Evolutionary conservation across 2,329 filamentous ascomycete species (phyloP), one percentile per base, ranked within the genome.

Genomic region (Aspergillus versicolor): DNA sequence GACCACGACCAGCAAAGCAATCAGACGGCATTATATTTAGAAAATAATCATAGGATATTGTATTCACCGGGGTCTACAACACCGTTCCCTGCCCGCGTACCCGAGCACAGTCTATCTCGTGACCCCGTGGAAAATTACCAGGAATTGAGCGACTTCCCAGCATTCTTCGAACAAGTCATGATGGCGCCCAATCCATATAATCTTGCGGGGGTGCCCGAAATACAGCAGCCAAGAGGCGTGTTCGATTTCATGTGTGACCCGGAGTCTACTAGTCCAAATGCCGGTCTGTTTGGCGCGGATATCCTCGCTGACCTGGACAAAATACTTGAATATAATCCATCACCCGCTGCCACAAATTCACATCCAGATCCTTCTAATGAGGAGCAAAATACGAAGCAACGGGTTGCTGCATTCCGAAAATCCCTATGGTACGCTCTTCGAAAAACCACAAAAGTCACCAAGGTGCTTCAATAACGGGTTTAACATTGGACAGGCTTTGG

Each of bases 151-250:
- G 37, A 49, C 2, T 54, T 42, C 34, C 52, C 52, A 21, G 52
- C 52, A 22, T 54, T 54, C 22, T 54, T 54, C 13, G 52, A 54
- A 15, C 44, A 54, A 4, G 52, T 54, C 13, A 54, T 54, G 52
- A 44, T 49, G 44, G 11, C 15, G 13, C 37, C 30, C 5, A 24
- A 42, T n/a, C 11, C n/a, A 4, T 37, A 12, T 24, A 13, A 21
- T 21, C 11, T 30, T 13, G 13, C 7, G 4, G 44, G 15, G 4
- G 9, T 30, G 2, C 22, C 32, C 1, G 34, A 21, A 6, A 32
- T 49, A 4, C 52, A 54, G 45, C 52, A 54, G 19, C 52, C 52
- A 5, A 40, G 52, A 19, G 52, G 52, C 1, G 52, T 54, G 5
- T 49, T 54, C 15, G 52, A 54, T 49, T 49, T 54, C 34, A 54